Percentiles rank a stretch among this genome's conserved stretches.
These are phyloP conservation scores for Trichoderma atroviride DNA, from an alignment of 2,329 filamentous ascomycete genomes.

Conservation along the genomic window DNA sequence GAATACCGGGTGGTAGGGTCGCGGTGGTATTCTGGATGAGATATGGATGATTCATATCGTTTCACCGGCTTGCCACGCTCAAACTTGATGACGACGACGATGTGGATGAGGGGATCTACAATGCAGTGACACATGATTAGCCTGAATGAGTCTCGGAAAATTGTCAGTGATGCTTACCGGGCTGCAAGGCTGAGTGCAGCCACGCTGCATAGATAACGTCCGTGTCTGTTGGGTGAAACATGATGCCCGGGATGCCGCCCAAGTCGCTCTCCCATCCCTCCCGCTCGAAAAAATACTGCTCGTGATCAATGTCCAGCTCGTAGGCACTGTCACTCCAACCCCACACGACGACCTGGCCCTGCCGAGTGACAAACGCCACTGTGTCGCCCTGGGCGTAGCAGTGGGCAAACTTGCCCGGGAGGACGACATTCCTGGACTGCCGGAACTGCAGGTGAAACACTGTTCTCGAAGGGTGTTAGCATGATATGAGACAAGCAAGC, in stretches of 20 bases:
- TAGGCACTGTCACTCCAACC: constrained; percentile 30
- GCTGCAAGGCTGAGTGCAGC: constrained; percentile 18
- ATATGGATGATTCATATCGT: constrained; percentile 21
- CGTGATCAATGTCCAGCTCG: constrained; percentile 29
- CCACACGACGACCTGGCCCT: constrained; percentile 32
- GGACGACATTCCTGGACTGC: constrained; percentile 30
- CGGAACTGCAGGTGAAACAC: constrained; percentile 31
- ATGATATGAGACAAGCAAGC: neutral
- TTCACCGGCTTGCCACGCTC: constrained; percentile 16
- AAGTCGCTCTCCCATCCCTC: constrained; percentile 3
- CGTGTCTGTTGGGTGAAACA: constrained; percentile 31
- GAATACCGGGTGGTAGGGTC: constrained; percentile 22
- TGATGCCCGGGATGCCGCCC: constrained; percentile 30
- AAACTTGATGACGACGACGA: constrained; percentile 23
- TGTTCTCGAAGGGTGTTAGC: constrained; percentile 26
- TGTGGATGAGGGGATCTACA: constrained; percentile 21
- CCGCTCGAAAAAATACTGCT: constrained; percentile 13
- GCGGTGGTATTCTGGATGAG: constrained; percentile 20
- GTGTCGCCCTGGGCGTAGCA: constrained; percentile 31
- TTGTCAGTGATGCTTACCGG: constrained; percentile 13
- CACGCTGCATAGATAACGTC: constrained; percentile 31
- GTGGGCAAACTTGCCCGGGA: constrained; percentile 29
- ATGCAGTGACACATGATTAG: neutral
- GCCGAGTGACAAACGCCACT: constrained; percentile 31
- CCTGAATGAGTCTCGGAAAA: neutral